Conservation (phyloP, 441 rosid genomes). For the Eruca vesicaria region DNA sequence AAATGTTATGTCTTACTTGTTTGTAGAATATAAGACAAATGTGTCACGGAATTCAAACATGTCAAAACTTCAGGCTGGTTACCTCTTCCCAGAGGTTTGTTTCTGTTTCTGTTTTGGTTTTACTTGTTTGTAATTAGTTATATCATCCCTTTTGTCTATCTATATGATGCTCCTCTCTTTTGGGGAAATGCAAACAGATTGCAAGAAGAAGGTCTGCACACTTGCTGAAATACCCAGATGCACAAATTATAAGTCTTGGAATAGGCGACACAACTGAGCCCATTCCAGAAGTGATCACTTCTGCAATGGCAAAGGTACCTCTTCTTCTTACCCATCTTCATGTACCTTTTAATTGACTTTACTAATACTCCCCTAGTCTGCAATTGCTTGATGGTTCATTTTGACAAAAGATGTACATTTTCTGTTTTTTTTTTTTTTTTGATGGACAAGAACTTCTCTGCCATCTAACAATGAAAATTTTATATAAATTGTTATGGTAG, state of each 20-base stretch:
- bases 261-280: conserved; percentile 99
- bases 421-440: too few species aligned
- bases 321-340: conserved; percentile 4
- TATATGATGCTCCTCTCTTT: conserved; percentile 9
- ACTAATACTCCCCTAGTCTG: neutral
- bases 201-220: conserved; percentile 89
- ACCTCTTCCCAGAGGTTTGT: conserved; percentile 92
- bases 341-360: neutral
- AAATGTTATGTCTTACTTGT: neutral
- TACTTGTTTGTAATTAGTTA: neutral
- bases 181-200: conserved; percentile 45
- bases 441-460: neutral
- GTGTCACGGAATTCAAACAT: conserved; percentile 86
- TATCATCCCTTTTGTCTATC: neutral
- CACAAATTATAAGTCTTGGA: conserved; percentile 89
- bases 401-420: neutral
- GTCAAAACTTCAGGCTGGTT: conserved; percentile 97
- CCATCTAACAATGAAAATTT: neutral
- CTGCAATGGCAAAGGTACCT: conserved; percentile 76
- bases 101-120: neutral
- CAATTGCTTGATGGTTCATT: conserved; percentile 2
- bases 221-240: conserved; percentile 81
- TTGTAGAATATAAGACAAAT: conserved; percentile 71
- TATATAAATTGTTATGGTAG: neutral
- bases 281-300: conserved; percentile 89